Conservation (phyloP, 1,284 basidiomycete species). For the Sparassis latifolia region DNA sequence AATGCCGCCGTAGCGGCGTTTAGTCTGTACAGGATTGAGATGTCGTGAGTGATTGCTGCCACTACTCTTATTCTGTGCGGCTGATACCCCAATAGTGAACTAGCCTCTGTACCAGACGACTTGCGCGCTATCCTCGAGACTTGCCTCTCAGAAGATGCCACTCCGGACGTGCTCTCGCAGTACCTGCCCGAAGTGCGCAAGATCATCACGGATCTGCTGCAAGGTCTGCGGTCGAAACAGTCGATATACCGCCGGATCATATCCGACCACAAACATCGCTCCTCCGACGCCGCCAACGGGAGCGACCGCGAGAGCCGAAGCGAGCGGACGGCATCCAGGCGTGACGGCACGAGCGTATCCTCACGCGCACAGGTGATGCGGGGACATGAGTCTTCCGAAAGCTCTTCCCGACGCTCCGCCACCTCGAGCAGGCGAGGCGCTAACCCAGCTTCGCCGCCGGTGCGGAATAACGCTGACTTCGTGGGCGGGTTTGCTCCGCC, state of each 20-base stretch:
- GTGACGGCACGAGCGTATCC: conserved; percentile 22
- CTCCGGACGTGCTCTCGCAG: conserved; percentile 76
- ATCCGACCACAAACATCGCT: conserved; percentile 47
- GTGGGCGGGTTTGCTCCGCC: conserved; percentile 42
- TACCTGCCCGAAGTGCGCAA: conserved; percentile 89
- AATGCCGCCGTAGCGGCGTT: conserved; percentile 92
- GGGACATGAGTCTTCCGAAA: conserved; percentile 12
- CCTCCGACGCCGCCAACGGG: conserved; percentile 26
- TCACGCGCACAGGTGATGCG: no score
- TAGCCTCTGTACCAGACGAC: conserved; percentile 85
- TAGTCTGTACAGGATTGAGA: conserved; percentile 79
- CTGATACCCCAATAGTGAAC: conserved; percentile 52
- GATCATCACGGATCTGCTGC: conserved; percentile 90
- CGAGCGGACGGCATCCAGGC: conserved; percentile 35
- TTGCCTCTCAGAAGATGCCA: conserved; percentile 88
- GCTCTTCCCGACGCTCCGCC: conserved; percentile 11
- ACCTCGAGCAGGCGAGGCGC: conserved; percentile 22
- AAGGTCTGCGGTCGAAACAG: conserved; percentile 91
- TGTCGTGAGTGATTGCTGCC: conserved; percentile 60
- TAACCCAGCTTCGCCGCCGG: conserved; percentile 17
- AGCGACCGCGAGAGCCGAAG: conserved; percentile 49
- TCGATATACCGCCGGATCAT: conserved; percentile 67
- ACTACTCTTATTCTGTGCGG: not conserved
- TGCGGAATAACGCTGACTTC: conserved; percentile 32
- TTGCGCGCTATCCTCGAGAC: conserved; percentile 85